These are phyloP conservation scores for Hanseniaspora vineae DNA, from an alignment of 805 yeast genomes.

Conservation along the genomic window DNA sequence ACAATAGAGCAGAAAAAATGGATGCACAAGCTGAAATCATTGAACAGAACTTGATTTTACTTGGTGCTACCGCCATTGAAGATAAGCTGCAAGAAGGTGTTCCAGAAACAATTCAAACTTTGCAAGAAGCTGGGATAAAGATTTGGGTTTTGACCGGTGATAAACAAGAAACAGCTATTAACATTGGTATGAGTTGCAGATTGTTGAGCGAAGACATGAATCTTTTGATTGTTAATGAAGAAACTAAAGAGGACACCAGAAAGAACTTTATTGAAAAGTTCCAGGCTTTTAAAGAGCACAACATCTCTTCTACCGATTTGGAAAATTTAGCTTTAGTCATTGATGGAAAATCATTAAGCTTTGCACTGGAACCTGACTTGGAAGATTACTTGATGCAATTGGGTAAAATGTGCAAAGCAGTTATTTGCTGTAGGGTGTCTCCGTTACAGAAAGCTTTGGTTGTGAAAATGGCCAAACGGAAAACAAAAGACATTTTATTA, in stretches of 20 bases:
- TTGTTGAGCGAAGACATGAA: slow-evolving; percentile 93
- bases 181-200: slow-evolving; percentile 97
- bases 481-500: slow-evolving; percentile 56
- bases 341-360: slow-evolving; percentile 86
- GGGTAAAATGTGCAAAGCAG: slow-evolving; percentile 85
- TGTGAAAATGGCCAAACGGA: slow-evolving; percentile 82
- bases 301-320: slow-evolving; percentile 51
- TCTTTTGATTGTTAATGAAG: slow-evolving; percentile 78
- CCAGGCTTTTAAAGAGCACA: slow-evolving; percentile 55
- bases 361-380: slow-evolving; percentile 68
- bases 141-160: slow-evolving; percentile 98
- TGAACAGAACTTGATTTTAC: slow-evolving; percentile 61
- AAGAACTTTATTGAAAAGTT: slow-evolving; percentile 64
- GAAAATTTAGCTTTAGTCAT: slow-evolving; percentile 80
- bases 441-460: slow-evolving; percentile 95
- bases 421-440: slow-evolving; percentile 94
- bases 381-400: slow-evolving; percentile 69
- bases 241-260: slow-evolving; percentile 60
- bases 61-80: slow-evolving; percentile 98
- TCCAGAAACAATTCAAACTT: slow-evolving; percentile 89
- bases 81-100: slow-evolving; percentile 97
- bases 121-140: slow-evolving; percentile 94
- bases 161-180: slow-evolving; percentile 95
- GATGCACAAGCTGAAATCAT: slow-evolving; percentile 85
- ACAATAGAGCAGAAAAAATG: slow-evolving; percentile 57